These are phyloP conservation scores for Talaromyces borbonicus DNA, from an alignment of 495 filamentous ascomycete genomes.

Conservation along the genomic window DNA sequence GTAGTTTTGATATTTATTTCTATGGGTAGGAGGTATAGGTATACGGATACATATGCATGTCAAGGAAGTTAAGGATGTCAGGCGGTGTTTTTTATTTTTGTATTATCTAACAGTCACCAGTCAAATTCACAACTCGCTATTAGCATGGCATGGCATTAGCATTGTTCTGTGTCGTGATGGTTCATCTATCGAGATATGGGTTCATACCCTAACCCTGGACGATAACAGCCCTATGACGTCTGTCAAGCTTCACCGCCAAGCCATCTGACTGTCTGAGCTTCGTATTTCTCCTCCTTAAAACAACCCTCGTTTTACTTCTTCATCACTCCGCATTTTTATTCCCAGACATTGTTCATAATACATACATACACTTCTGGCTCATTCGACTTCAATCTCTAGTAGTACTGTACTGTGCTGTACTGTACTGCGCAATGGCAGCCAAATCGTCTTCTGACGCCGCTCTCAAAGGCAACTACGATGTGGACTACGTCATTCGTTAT, in stretches of 20 bases:
- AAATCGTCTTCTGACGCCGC: constrained; percentile 14
- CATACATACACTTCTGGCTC: too few species aligned
- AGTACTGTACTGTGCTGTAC: too few species aligned
- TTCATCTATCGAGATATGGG: too few species aligned
- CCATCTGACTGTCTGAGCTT: not conserved
- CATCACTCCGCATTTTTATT: too few species aligned
- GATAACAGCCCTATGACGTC: too few species aligned
- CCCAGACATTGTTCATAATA: not conserved
- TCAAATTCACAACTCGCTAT: too few species aligned
- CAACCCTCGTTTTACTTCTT: not conserved
- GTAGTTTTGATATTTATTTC: not conserved
- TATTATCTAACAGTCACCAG: too few species aligned
- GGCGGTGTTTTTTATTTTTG: too few species aligned
- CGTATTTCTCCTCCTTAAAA: not conserved
- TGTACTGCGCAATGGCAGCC: constrained; percentile 2
- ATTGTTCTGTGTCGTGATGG: too few species aligned
- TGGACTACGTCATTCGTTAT: constrained; percentile 91
- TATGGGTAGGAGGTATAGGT: not conserved
- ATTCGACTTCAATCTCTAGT: too few species aligned
- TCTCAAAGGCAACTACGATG: constrained; percentile 49
- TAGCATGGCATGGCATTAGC: too few species aligned
- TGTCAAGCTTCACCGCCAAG: constrained; percentile 1
- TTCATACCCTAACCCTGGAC: too few species aligned
- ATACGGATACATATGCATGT: constrained; percentile 2
- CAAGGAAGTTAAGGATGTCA: not conserved